phyloP scores from a whole-genome alignment of 129 eudicot species.

The Silybum marianum region DNA sequence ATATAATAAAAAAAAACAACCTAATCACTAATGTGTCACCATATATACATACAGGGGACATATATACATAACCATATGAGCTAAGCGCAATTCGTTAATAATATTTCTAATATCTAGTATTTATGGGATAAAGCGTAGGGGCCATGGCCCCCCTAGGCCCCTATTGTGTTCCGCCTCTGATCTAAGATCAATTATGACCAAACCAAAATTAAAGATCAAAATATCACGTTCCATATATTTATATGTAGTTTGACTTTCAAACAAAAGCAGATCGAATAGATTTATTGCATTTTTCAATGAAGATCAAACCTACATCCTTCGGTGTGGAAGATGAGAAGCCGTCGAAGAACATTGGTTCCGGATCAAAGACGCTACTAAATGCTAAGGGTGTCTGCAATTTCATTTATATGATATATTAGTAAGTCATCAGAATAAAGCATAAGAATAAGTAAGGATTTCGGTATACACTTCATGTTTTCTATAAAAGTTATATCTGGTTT shows the following conservation, averaged over 20 bases:
- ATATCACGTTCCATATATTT: not conserved
- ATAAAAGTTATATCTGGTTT: not conserved
- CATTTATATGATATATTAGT: not conserved
- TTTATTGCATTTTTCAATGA: not conserved
- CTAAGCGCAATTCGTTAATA: no score
- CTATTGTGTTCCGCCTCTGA: no score
- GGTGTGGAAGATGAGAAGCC: constrained; percentile 50
- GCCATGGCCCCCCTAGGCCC: no score
- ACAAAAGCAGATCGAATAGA: not conserved
- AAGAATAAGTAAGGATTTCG: not conserved
- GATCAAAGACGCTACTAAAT: constrained; percentile 61
- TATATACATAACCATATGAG: no score
- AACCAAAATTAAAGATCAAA: not conserved
- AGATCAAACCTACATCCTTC: constrained; percentile 69
- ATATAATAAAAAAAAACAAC: no score
- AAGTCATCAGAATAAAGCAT: not conserved
- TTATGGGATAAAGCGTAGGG: no score
- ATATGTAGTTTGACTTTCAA: not conserved
- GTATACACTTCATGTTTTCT: not conserved
- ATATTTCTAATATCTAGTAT: no score
- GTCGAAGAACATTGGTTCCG: constrained; percentile 44
- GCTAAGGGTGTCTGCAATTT: constrained; percentile 62
- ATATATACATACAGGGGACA: no score
- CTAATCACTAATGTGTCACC: no score
- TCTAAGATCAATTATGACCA: not conserved